These are phyloP conservation scores for Ormosia emarginata DNA, from an alignment of 306 rosid genomes.

Conservation along the genomic window DNA sequence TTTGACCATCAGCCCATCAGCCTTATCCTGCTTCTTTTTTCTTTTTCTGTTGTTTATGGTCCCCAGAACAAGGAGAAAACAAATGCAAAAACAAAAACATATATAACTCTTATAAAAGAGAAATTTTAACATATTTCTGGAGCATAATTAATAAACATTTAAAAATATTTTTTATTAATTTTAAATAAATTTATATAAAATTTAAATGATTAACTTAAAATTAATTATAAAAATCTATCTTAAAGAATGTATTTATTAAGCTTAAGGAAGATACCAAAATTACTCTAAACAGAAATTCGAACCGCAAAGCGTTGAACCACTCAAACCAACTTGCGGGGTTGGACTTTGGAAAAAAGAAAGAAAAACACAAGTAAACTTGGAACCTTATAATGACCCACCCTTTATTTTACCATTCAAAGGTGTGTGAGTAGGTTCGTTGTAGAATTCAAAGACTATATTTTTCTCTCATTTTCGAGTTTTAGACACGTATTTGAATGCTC, in stretches of 20 bases:
- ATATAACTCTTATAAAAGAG: neutral
- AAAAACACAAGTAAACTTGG: neutral
- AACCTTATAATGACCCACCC: neutral
- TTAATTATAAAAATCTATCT: too few species aligned
- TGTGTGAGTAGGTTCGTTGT: neutral
- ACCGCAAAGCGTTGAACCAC: constrained; percentile 43
- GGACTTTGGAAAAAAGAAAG: constrained; percentile 21
- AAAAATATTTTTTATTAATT: too few species aligned
- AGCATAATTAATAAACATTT: too few species aligned
- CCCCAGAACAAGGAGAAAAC: neutral
- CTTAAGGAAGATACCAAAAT: too few species aligned
- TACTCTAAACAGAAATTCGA: too few species aligned
- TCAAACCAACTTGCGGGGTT: constrained; percentile 60
- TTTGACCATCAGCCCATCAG: constrained; percentile 49
- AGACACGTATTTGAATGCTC: constrained; percentile 55
- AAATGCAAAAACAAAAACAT: neutral
- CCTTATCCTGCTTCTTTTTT: neutral
- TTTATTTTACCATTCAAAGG: constrained; percentile 10
- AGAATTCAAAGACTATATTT: constrained; percentile 42
- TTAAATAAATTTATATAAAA: too few species aligned
- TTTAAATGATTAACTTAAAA: too few species aligned
- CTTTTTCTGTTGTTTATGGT: neutral
- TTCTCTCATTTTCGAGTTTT: constrained; percentile 10
- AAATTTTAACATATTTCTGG: too few species aligned
- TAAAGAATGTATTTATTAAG: too few species aligned